These are phyloP conservation scores for Daldinia grandis DNA, from an alignment of 495 filamentous ascomycete genomes.

Conservation along the genomic window DNA sequence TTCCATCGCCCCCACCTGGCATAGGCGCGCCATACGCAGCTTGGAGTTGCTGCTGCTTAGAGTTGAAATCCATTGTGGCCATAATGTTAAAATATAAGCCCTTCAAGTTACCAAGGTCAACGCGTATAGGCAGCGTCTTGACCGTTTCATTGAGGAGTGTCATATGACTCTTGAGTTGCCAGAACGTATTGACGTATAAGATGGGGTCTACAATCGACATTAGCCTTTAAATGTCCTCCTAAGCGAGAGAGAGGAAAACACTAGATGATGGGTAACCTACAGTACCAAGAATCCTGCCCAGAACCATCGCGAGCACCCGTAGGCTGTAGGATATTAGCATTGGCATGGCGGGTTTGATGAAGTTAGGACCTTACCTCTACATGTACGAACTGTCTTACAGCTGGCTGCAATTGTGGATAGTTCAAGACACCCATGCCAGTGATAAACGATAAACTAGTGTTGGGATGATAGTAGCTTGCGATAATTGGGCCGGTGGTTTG, in stretches of 20 bases:
- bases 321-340: slow-evolving; percentile 38
- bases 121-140: slow-evolving; percentile 79
- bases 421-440: slow-evolving; percentile 76
- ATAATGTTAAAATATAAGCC: slow-evolving; percentile 94
- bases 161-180: slow-evolving; percentile 94
- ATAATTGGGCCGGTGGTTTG: slow-evolving; percentile 69
- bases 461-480: slow-evolving; percentile 92
- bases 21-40: slow-evolving; percentile 68
- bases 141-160: slow-evolving; percentile 91
- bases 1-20: slow-evolving; percentile 64
- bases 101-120: slow-evolving; percentile 79
- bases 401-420: slow-evolving; percentile 74
- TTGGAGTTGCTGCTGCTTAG: slow-evolving; percentile 79
- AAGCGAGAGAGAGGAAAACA: background rate
- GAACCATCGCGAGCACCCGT: slow-evolving; percentile 77
- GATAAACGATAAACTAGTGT: slow-evolving; percentile 88
- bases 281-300: slow-evolving; percentile 96
- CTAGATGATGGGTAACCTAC: slow-evolving; percentile 47
- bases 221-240: slow-evolving; percentile 1
- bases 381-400: slow-evolving; percentile 76
- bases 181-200: slow-evolving; percentile 93
- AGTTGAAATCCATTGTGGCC: slow-evolving; percentile 83
- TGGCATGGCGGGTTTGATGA: background rate
- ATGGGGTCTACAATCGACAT: slow-evolving; percentile 66
- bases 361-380: slow-evolving; percentile 62